Base-by-base conservation (phyloP, 1,139 yeast genomes). In the Tardiomyces depauwii region DNA sequence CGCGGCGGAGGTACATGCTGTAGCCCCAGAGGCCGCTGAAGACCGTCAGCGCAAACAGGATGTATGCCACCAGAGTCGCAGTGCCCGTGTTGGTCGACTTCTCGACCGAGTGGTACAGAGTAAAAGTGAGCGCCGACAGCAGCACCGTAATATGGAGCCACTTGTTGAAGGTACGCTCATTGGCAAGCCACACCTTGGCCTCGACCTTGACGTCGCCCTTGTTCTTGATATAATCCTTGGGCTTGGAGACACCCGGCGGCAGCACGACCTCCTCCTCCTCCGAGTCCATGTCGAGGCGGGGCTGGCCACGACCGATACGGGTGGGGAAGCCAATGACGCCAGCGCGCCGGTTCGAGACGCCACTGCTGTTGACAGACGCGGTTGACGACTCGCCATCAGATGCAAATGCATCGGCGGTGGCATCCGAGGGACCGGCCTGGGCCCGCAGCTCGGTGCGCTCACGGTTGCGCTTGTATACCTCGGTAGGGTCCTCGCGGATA, bases 181-280 rank as follows among this genome's bases (percentile, higher is more conserved):
- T 91, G 32, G 98, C 98, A 52, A 91, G 72, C 97, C 98, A 91
- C 38, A 91, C 98, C 64, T 91, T 91, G 32, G 97, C 94, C 69
- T 91, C 98, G 47, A 91, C 88, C 64, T 84, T 88, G 49, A 88
- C 77, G 2, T 96, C 93, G 6, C 96, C 96, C 36, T 91, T 80
- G 62, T 88, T 88, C 61, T 89, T 85, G 58, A 91, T 73, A 67
- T 84, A 78, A 44, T 73, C 69, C 12, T 76, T 78, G 44, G 98
- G 98, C 60, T 82, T 84, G 44, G 73, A 71, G 16, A 91, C 97
- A 21, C 97, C 97, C 4, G 85, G 79, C 6, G 98, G 98, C 49
- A 91, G 70, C 33, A 76, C 80, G 42, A 87, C 76, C 62, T 89
- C 96, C 55, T 80, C 87, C 51, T 86, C 96, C 64, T 89, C 97